Conservation (phyloP, 148 eudicot genomes). For the Polygonum maritimum region DNA sequence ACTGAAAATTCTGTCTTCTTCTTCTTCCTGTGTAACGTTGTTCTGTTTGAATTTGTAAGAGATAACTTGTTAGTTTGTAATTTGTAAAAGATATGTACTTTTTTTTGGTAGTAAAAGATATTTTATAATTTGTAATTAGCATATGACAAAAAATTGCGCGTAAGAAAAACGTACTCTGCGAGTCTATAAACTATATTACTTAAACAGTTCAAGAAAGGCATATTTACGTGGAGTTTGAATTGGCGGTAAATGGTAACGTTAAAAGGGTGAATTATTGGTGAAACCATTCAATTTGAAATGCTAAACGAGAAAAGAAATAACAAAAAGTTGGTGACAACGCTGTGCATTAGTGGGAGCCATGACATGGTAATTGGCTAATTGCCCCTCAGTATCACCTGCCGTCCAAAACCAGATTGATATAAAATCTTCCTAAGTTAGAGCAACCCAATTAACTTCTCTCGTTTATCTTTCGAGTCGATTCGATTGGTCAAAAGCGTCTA, state of each 20-base stretch:
- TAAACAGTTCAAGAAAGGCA: not conserved
- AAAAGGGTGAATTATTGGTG: not conserved
- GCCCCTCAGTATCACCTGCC: not conserved
- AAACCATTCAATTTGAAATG: not conserved
- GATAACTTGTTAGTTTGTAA: not conserved
- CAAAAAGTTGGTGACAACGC: too few relatives aligned
- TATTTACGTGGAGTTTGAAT: not conserved
- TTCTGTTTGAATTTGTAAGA: not conserved
- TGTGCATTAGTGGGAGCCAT: not conserved
- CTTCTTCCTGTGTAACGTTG: not conserved
- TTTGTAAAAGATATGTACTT: not conserved
- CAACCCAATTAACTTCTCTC: too few relatives aligned
- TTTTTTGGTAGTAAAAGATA: not conserved
- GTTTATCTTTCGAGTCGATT: too few relatives aligned
- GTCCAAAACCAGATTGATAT: not conserved
- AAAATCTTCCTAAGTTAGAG: too few relatives aligned
- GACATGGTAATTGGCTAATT: not conserved
- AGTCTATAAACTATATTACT: too few relatives aligned
- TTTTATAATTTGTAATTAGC: not conserved
- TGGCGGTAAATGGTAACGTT: not conserved
- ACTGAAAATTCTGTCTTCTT: not conserved
- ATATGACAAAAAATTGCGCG: too few relatives aligned
- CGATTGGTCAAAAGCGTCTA: too few relatives aligned
- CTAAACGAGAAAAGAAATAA: not conserved
- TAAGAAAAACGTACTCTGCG: too few relatives aligned